Evolutionary conservation across 2,329 filamentous ascomycete genomes (phyloP), one percentile per base, ranked within the genome.

Genomic region (Claviceps africana): DNA sequence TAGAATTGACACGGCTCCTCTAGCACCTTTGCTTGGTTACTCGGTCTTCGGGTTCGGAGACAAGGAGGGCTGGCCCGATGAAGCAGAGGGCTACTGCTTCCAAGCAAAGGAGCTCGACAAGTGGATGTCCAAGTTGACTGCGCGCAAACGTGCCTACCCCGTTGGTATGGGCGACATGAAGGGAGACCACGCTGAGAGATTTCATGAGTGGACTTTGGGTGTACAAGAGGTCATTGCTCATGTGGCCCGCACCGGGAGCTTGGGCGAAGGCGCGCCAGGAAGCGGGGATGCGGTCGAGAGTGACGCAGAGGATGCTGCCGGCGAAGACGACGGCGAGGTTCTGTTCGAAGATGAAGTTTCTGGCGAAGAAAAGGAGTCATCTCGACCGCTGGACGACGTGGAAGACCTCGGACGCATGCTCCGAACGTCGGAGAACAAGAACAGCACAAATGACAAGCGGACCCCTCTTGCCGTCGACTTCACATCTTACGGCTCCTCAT

Each of bases 121-220:
- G 64, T 97, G 93, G 91, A 87, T 98, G 86, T 89, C 91, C n/a
- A 94, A 89, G 64, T 70, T 98, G 61, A 95, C 90, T 0, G 84
- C 80, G 1, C 79, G 85, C 56, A 95, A 91, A 70, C 77, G 90
- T 63, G 90, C 88, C 1, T 97, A 85, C 61, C 91, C 91, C 0
- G 72, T 97, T 7, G 93, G 93, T 4, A 83, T 91, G 75, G 88
- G 86, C 2, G 89, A 97, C 67, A 79, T 86, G 53, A 94, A 89
- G 67, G 75, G 70, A n/a, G 85, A 93, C 63, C 79, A 82, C 21
- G 70, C 74, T 21, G 67, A 77, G 48, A 74, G 85, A 28, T 66
- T 97, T 51, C 68, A 76, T 35, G 88, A 95, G 64, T 98, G 91
- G 91, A 73, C 77, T 8, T 66, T 73, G 21, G 91, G 93, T 3